Conservation (phyloP, 1,284 basidiomycete genomes). For the Sanghuangporus sanghuang region DNA sequence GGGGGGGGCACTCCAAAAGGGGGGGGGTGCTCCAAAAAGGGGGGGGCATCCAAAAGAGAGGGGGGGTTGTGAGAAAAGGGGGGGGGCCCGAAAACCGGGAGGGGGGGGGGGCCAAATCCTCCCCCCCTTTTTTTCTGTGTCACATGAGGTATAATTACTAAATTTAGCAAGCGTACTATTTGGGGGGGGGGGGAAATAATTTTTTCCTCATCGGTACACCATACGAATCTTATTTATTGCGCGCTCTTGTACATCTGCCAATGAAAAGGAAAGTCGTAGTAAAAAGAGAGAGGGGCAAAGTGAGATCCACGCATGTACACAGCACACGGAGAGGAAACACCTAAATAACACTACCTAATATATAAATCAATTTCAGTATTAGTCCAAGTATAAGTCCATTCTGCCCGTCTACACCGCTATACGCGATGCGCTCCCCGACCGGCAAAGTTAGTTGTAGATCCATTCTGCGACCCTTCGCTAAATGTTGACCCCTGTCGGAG, state of each 20-base stretch:
- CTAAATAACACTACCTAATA: constrained; percentile 8
- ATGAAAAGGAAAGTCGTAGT: background rate
- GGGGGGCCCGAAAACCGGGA: too few relatives aligned
- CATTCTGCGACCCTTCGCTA: background rate
- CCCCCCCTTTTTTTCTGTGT: too few relatives aligned
- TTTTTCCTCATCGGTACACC: too few relatives aligned
- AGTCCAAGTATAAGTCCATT: background rate
- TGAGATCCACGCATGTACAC: background rate
- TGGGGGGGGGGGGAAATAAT: too few relatives aligned
- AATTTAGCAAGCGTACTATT: too few relatives aligned
- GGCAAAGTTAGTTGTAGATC: constrained; percentile 4
- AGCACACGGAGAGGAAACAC: background rate
- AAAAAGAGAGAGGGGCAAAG: background rate
- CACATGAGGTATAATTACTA: too few relatives aligned
- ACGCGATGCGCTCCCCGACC: constrained; percentile 14
- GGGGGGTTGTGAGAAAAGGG: too few relatives aligned
- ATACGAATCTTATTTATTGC: too few relatives aligned
- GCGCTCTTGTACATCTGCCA: background rate
- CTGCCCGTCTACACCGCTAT: background rate
- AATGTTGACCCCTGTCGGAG: constrained; percentile 5
- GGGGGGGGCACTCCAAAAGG: too few relatives aligned
- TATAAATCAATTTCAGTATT: background rate
- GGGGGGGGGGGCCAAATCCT: too few relatives aligned
- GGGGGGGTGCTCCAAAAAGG: too few relatives aligned
- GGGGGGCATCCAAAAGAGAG: too few relatives aligned